Base-by-base conservation (phyloP, 2,329 filamentous ascomycete genomes). In the Neofusicoccum laricinum region DNA sequence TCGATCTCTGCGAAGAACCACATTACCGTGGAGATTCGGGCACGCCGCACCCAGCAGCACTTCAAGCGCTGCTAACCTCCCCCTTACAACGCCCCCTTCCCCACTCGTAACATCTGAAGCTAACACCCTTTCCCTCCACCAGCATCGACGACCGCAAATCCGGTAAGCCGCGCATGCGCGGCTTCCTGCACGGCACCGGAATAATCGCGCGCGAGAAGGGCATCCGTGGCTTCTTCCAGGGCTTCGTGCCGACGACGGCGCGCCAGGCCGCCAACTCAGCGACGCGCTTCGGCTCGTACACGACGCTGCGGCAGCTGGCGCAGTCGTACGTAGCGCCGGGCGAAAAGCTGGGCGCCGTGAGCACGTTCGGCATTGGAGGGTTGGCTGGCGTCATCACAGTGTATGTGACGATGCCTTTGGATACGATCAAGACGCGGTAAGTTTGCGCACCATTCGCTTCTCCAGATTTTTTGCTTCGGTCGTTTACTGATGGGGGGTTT, bases 81-180 rank as follows among this genome's bases (percentile, higher is more conserved):
- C 32, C 46, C 8, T n/a, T 5, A 12, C 21, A 11, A 11, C 68
- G 15, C 36, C 41, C 38, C 38, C 65, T 3, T 11, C 34, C 36
- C 11, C 11, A 15, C 36, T 2, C 10, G 14, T 38, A 38, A 11
- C 36, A 38, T 15, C 10, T 8, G 10, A 38, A 11, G 15, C 40
- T 43, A 17, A 43, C 14, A 50, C 21, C 21, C 21, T 15, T 45
- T n/a, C 30, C 41, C 68, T 34, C 34, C 17, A 17, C 5, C 21
- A 93, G 90, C 43, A 98, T 99, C 74, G 95, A 99, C 75, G 95
- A 99, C 78, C 90, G 91, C 71, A 99, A 99, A 81, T 85, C 86
- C 3, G 83, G 87, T 32, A 91, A 92, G 41, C 95, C 95, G 38
- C 88, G 94, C 15, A 89, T 99, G 87, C 87, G 88, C 66, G 95